Percentiles rank a stretch among this genome's conserved stretches.
Evolutionary conservation across 2,329 filamentous ascomycete genomes (phyloP).

Genomic region (Apiospora aurea): DNA sequence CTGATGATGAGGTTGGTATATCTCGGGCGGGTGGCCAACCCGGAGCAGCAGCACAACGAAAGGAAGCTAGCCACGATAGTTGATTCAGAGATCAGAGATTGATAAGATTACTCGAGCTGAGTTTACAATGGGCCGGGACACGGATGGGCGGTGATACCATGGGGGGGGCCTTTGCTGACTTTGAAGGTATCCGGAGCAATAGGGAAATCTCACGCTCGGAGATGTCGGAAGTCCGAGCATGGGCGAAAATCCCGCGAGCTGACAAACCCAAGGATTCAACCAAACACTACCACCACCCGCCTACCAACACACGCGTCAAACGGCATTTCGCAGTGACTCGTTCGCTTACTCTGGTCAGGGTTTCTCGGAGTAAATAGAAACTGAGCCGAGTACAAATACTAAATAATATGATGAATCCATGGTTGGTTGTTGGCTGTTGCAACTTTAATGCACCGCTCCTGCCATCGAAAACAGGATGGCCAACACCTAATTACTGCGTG

Average conservation of each 20-base stretch:
- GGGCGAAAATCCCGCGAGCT: conserved; percentile 11
- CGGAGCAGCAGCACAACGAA: neutral
- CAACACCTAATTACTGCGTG: neutral
- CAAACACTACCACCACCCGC: neutral
- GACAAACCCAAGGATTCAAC: neutral
- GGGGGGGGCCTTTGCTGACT: neutral
- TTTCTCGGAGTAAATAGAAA: neutral
- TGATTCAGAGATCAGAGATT: neutral
- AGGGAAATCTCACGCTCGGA: conserved; percentile 13
- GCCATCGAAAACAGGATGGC: neutral
- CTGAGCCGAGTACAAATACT: neutral
- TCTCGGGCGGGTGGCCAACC: neutral
- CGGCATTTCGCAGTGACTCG: neutral
- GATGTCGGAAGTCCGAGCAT: conserved; percentile 19
- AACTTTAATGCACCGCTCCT: neutral
- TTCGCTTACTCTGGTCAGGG: neutral
- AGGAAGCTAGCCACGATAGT: neutral
- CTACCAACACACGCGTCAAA: neutral
- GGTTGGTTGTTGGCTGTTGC: neutral
- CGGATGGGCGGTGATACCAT: neutral
- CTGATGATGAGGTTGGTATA: neutral
- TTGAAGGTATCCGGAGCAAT: conserved; percentile 10
- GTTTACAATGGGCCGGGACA: neutral
- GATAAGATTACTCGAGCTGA: neutral
- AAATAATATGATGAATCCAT: neutral